Evolutionary conservation across 129 eudicot genomes (phyloP).

Genomic region (Chrysanthemum makinoi): DNA sequence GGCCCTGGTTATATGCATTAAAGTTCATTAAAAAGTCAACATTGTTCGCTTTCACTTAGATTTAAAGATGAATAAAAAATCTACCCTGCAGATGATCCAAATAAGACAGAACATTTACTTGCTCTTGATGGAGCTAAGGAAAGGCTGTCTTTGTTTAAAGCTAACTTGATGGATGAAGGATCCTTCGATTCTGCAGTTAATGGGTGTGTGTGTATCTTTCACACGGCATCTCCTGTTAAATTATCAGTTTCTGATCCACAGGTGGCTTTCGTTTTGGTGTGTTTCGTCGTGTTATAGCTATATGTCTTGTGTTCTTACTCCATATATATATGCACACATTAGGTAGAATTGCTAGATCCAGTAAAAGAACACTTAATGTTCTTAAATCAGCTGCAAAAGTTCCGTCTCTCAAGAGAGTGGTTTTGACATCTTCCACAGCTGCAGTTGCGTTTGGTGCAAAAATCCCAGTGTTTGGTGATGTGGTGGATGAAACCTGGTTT

Average conservation of each 20-base stretch:
- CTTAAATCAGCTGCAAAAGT: constrained; percentile 17
- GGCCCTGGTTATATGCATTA: too few relatives aligned
- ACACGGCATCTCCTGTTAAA: constrained; percentile 5
- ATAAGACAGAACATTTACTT: not conserved
- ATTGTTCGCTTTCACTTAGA: not conserved
- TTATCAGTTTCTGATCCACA: constrained; percentile 7
- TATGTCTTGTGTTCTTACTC: too few relatives aligned
- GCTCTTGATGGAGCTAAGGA: constrained; percentile 15
- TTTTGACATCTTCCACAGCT: constrained; percentile 13
- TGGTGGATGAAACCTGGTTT: constrained; percentile 54
- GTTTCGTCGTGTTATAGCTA: not conserved
- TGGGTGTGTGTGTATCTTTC: constrained; percentile 8
- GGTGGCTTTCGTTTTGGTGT: not conserved
- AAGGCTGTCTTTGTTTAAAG: constrained; percentile 9
- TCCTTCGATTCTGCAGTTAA: constrained; percentile 3
- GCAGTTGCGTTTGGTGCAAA: constrained; percentile 10
- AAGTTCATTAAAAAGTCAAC: too few relatives aligned
- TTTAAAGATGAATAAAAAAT: not conserved
- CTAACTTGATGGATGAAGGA: constrained; percentile 1
- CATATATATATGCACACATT: not conserved
- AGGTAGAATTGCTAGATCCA: constrained; percentile 27
- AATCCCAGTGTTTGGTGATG: constrained; percentile 27
- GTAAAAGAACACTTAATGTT: constrained; percentile 38
- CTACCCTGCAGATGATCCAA: constrained; percentile 9
- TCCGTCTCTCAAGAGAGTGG: constrained; percentile 11